Evolutionary conservation across 805 yeast species (phyloP).

Genomic region (Blastobotrys terrestris): DNA sequence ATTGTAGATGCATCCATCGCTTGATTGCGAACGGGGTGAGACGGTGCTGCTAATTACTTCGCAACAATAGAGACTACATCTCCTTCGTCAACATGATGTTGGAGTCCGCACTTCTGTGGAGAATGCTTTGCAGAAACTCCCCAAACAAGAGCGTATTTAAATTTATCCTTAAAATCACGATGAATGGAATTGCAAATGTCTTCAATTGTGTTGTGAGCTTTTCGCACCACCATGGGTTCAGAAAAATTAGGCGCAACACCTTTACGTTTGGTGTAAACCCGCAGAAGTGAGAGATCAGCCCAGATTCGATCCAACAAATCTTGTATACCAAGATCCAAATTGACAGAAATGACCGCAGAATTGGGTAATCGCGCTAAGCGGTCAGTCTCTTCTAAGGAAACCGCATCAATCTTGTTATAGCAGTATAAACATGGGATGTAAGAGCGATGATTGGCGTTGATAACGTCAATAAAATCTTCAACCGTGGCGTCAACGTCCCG

Average conservation of each 20-base stretch:
- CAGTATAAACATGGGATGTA: slow-evolving; percentile 90
- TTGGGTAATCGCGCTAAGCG: slow-evolving; percentile 87
- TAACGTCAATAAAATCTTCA: slow-evolving; percentile 88
- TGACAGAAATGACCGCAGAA: slow-evolving; percentile 92
- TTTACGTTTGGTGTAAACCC: slow-evolving; percentile 79
- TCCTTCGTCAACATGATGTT: slow-evolving; percentile 79
- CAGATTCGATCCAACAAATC: slow-evolving; percentile 91
- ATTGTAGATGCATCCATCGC: no score
- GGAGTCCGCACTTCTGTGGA: slow-evolving; percentile 93
- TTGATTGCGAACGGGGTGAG: no score
- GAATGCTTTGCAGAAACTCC: slow-evolving; percentile 92
- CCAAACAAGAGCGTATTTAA: slow-evolving; percentile 95
- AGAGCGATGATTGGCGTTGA: slow-evolving; percentile 80
- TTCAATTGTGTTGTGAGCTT: slow-evolving; percentile 63
- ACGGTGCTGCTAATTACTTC: slow-evolving; percentile 50
- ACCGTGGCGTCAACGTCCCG: slow-evolving; percentile 86
- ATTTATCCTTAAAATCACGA: slow-evolving; percentile 83
- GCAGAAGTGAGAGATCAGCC: slow-evolving; percentile 72
- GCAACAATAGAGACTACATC: slow-evolving; percentile 91
- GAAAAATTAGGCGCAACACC: slow-evolving; percentile 74
- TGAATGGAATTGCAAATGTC: slow-evolving; percentile 90
- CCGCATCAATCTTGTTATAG: slow-evolving; percentile 93
- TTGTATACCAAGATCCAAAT: slow-evolving; percentile 74
- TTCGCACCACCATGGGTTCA: slow-evolving; percentile 89
- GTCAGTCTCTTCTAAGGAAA: slow-evolving; percentile 89